phyloP scores from a whole-genome alignment of 176 grass and related monocot species.

The Lolium rigidum region DNA sequence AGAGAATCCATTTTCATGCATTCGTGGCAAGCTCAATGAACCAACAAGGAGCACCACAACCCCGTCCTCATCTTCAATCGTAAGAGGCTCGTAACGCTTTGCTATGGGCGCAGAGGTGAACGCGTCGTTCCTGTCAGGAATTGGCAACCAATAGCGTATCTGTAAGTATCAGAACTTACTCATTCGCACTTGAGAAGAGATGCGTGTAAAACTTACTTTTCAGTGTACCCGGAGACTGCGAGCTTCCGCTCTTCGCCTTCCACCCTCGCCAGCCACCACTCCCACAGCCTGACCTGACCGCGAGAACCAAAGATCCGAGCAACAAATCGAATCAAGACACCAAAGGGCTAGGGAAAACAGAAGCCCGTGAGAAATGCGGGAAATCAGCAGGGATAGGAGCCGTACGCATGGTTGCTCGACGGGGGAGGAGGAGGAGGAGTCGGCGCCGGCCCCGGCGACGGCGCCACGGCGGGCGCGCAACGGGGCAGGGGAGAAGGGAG shows the following conservation, averaged over 20 bases:
- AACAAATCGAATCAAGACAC: not conserved
- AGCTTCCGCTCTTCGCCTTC: constrained; percentile 38
- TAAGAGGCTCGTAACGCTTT: not conserved
- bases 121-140: constrained; percentile 29
- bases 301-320: not conserved
- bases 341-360: not conserved
- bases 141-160: not conserved
- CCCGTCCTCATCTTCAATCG: constrained; percentile 34
- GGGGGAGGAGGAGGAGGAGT: not conserved
- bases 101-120: constrained; percentile 35
- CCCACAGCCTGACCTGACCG: constrained; percentile 22
- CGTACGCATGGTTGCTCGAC: constrained; percentile 28
- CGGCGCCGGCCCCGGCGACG: not conserved
- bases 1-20: constrained; percentile 23
- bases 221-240: constrained; percentile 5
- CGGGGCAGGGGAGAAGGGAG: not conserved
- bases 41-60: not conserved
- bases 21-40: not conserved
- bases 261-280: constrained; percentile 48
- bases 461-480: not conserved
- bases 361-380: not conserved
- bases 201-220: constrained; percentile 18
- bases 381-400: not conserved
- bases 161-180: not conserved
- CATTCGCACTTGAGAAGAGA: not conserved